Base-by-base conservation (phyloP, 257 asterid genomes). In the Coffea eugenioides region DNA sequence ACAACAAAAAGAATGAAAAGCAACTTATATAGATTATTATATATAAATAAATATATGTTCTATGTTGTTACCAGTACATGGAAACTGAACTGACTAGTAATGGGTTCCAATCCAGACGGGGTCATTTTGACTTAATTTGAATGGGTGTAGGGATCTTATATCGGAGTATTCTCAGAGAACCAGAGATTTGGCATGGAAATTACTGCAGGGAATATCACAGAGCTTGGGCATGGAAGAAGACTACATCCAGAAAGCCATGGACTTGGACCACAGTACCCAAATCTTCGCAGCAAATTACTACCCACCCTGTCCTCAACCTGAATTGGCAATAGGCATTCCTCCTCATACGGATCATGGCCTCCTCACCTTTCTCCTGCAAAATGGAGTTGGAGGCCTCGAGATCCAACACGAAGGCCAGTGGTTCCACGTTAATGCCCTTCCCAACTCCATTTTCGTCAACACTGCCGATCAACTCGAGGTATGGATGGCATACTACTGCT, bases 331-430 rank as follows among this genome's bases (percentile, higher is more conserved):
- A 64, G 98, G 98, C 23, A 31, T 94, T 77, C 85, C 89, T 11
- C 90, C 97, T 0, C 98, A 94, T 81, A 90, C 98, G 0, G 97
- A 94, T 49, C 97, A 91, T 71, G 97, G 98, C 15, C 97, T 94
- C 57, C 79, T 94, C 54, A 92, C 97, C 25, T 83, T 94, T 67
- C 91, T 94, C 71, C 77, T 91, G 0, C 83, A 92, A 72, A 93
- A 92, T 80, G 89, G 79, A 49, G 92, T 90, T 0, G 87, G 88
- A 2, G 98, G 96, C 3, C 86, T 94, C 1, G 92, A 94, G 77
- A 85, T 94, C 49, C 92, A 89, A 21, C 95, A 90, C 25, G 62
- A 79, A 0, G 94, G 92, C 3, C 78, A 75, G 62, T 92, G 98
- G 98, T 23, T 92, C 16, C 59, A 87, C 23, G 93, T 92, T 8